Base-by-base conservation (phyloP, 257 asterid species). In the Scutellaria galericulata region DNA sequence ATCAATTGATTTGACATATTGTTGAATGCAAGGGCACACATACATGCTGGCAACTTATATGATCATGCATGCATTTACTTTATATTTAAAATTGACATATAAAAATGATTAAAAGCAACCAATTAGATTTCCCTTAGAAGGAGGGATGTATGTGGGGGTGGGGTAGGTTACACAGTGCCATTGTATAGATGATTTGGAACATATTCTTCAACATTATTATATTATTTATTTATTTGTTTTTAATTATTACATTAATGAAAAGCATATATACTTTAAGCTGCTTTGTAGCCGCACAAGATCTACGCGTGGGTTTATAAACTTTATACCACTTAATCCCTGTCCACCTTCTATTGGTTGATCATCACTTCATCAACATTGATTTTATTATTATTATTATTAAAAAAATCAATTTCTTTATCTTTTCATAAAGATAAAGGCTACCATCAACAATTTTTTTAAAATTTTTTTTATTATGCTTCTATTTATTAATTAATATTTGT, bases 261-360 rank as follows among this genome's bases (percentile, higher is more conserved):
- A 87, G 86, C 88, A 84, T 81, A 75, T 75, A 82, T 83, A 83
- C 86, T 87, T 89, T 83, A 77, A 64, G 83, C 80, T 77, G 81
- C 83, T 81, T 81, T 81, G 48, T 74, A 77, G 83, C 83, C 84
- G 86, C 78, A 71, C 70, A 78, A 81, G 84, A 81, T 78, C 81
- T 81, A 81, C 82, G 86, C 88, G 84, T 86, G 90, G 83, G 74
- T 77, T 69, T 67, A 18, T 18, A 18, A 18, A 18, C 18, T 18
- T 18, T 18, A 48, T 64, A 64, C 80, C 81, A 74, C 70, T 72
- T 62, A 57, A 54, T 76, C 9, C 13, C 42, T 79, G 81, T 82
- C 61, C 22, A 55, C 0, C 64, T 42, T 15, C 18, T 22, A 82
- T 83, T 82, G 84, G 87, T 62, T 77, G 7, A 57, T 27, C 45